phyloP scores from a whole-genome alignment of 1,284 basidiomycete species.

The Mycena sp. region DNA sequence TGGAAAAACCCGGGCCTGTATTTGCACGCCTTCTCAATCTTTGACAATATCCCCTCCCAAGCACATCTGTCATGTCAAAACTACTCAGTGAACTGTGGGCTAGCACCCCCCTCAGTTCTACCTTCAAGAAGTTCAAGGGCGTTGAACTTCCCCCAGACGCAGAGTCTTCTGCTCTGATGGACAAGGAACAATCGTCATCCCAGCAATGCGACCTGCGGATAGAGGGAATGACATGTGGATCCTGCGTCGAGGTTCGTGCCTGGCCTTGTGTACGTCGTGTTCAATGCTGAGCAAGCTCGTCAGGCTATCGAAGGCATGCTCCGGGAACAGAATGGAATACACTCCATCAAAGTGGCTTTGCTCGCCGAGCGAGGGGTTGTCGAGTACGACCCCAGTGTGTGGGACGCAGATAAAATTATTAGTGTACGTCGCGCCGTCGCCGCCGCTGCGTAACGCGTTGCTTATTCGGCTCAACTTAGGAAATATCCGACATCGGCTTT shows the following conservation, averaged over 20 bases:
- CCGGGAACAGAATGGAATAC: conserved; percentile 85
- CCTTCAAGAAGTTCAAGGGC: conserved; percentile 31
- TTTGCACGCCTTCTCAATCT: background rate
- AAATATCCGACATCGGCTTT: conserved; percentile 94
- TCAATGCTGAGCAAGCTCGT: background rate
- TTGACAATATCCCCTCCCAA: background rate
- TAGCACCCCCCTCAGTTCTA: conserved; percentile 34
- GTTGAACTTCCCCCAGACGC: conserved; percentile 38
- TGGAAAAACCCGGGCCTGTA: background rate
- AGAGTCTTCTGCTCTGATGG: conserved; percentile 47
- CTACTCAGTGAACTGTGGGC: conserved; percentile 43
- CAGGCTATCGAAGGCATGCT: conserved; percentile 95
- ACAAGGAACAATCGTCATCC: conserved; percentile 30
- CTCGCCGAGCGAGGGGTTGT: conserved; percentile 93
- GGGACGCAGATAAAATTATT: conserved; percentile 84
- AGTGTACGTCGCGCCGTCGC: conserved; percentile 57
- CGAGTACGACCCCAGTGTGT: conserved; percentile 86
- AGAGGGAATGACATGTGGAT: conserved; percentile 92
- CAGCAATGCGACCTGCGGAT: conserved; percentile 78
- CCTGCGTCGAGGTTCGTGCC: conserved; percentile 84
- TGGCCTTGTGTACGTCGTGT: background rate
- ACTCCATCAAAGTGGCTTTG: conserved; percentile 91
- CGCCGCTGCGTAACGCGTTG: conserved; percentile 13
- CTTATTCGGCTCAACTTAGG: conserved; percentile 53
- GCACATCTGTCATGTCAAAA: conserved; percentile 35